Base-by-base conservation (phyloP, 805 yeast genomes). In the Kuraishia ogatae region DNA sequence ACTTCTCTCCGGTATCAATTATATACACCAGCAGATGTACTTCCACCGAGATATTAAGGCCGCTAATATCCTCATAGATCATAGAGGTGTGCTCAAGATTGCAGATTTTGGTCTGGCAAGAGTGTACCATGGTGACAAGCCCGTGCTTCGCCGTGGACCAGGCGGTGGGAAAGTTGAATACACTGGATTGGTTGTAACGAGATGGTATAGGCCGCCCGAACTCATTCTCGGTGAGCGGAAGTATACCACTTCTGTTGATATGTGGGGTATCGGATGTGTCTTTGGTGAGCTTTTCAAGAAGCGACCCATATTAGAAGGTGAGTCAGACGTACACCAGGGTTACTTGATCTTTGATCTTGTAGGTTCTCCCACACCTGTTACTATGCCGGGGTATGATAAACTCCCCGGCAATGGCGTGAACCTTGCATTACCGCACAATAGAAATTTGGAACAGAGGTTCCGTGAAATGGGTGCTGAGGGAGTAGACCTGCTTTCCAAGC, bases 191-290 rank as follows among this genome's bases (percentile, higher is more conserved):
- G 99, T 94, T 1, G 98, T 94, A 46, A 94, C 99, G 0, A 72
- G 99, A 60, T 94, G 99, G 99, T 94, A 96, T 69, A 76, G 99
- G 56, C 96, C 99, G 1, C 99, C 98, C 0, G 99, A 93, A 67
- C 75, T 94, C 20, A 77, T 94, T 17, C 71, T 94, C 54, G 97
- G 97, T 2, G 96, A 91, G 60, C 77, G 87, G 61, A 75, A 79
- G 57, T 93, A 93, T 67, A 91, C 97, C 1, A 88, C 97, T 0
- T 96, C 98, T 0, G 93, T 93, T 13, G 99, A 94, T 70, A 80
- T 94, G 71, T 94, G 99, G 99, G 97, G 98, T 0, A 80, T 89
- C 21, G 98, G 98, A 1, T 94, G 99, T 71, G 93, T 94, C 0
- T 85, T 94, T 65, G 99, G 90, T 0, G 99, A 94, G 70, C 77